Evolutionary conservation across 805 yeast genomes (phyloP).

Genomic region (Ogataea dorogensis): DNA sequence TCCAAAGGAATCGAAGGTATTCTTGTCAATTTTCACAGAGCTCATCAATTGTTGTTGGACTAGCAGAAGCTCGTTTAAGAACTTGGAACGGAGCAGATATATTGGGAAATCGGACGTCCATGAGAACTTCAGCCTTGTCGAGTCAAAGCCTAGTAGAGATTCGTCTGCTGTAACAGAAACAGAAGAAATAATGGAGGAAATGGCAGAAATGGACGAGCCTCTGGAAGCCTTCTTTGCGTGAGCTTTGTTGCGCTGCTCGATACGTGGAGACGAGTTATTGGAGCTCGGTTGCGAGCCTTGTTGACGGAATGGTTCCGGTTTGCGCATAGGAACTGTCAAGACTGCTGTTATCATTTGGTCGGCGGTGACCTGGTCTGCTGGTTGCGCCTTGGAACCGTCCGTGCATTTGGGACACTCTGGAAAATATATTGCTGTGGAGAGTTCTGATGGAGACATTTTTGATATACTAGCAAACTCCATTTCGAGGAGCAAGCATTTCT

Average conservation of each 20-base stretch:
- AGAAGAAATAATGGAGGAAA: constrained; percentile 35
- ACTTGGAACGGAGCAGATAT: constrained; percentile 21
- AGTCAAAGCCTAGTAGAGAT: constrained; percentile 1
- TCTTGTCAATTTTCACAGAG: constrained; percentile 14
- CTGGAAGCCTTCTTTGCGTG: constrained; percentile 33
- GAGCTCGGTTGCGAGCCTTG: constrained; percentile 8
- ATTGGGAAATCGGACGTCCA: constrained; percentile 22
- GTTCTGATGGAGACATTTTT: constrained; percentile 3
- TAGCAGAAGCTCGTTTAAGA: constrained; percentile 23
- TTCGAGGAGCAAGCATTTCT: constrained; percentile 50
- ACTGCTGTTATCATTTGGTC: constrained; percentile 23
- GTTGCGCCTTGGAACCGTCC: constrained; percentile 21
- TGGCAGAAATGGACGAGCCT: constrained; percentile 35
- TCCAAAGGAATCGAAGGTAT: constrained; percentile 29
- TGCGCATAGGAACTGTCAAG: constrained; percentile 11
- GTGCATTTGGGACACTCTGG: constrained; percentile 30
- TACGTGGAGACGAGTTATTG: constrained; percentile 5
- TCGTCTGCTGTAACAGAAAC: constrained; percentile 25
- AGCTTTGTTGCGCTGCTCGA: constrained; percentile 2
- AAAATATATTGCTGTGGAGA: constrained; percentile 16
- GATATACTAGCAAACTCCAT: constrained; percentile 28
- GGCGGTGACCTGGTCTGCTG: constrained; percentile 18
- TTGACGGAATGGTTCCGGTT: constrained; percentile 11
- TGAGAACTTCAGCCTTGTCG: background rate
- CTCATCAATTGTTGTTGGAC: constrained; percentile 14